These are phyloP conservation scores for Claviceps sorghi DNA, from an alignment of 2,329 filamentous ascomycete genomes.

Conservation along the genomic window DNA sequence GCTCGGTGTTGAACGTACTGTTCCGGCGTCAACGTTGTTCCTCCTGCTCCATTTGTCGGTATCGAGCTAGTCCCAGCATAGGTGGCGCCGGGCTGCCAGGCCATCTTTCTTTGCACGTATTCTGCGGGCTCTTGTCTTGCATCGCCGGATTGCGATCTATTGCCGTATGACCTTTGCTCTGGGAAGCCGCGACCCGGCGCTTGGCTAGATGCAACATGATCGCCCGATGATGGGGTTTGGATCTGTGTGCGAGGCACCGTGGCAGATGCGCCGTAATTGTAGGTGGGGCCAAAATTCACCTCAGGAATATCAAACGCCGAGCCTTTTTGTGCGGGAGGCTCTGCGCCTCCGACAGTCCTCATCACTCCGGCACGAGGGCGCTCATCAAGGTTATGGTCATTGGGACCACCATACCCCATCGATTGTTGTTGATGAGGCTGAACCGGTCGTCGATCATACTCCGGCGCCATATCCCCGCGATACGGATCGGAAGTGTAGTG, in stretches of 20 bases:
- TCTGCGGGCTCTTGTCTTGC: constrained; percentile 35
- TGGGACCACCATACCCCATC: constrained; percentile 37
- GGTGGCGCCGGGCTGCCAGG: constrained; percentile 63
- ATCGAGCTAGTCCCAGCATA: constrained; percentile 28
- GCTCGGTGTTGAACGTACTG: constrained; percentile 72
- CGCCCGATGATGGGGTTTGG: constrained; percentile 10
- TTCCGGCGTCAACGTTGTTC: constrained; percentile 53
- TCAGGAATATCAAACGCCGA: constrained; percentile 46
- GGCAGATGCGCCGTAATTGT: constrained; percentile 42
- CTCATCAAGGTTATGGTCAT: constrained; percentile 35
- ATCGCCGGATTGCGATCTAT: constrained; percentile 18
- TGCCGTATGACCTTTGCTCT: constrained; percentile 10
- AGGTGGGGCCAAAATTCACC: constrained; percentile 76
- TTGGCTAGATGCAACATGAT: constrained; percentile 8
- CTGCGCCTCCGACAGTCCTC: constrained; percentile 55
- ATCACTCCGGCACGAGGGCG: constrained; percentile 65
- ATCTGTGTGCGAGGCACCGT: constrained; percentile 17
- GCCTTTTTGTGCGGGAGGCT: constrained; percentile 13
- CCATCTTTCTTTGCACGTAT: constrained; percentile 47
- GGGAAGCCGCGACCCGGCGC: constrained; percentile 20
- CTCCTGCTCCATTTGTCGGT: neutral
- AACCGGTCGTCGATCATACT: constrained; percentile 5
- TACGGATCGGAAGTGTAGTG: constrained; percentile 19
- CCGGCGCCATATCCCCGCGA: constrained; percentile 8
- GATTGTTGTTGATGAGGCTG: constrained; percentile 12